Evolutionary conservation across 75 land plant species (phyloP).

Genomic region (Isoetes taiwanensis): DNA sequence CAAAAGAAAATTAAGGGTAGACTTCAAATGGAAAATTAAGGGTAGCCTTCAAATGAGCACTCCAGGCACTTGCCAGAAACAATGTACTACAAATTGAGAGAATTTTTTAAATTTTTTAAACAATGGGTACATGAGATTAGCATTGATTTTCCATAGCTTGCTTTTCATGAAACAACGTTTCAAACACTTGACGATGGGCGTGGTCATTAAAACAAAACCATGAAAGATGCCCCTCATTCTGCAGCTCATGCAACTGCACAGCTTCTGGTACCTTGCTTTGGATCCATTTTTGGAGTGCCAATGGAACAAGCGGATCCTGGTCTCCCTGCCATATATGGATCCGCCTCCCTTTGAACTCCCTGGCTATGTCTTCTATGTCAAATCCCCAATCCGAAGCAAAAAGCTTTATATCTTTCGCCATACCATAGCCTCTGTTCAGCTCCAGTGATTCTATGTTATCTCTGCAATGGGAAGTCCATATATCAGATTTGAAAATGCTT

Average conservation of each 20-base stretch:
- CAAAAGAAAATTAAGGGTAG: too few relatives aligned
- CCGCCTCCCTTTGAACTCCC: slow-evolving; percentile 10
- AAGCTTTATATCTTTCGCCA: slow-evolving; percentile 20
- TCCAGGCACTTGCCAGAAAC: too few relatives aligned
- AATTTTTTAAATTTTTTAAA: too few relatives aligned
- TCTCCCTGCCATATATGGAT: slow-evolving; percentile 22
- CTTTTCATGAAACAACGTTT: slow-evolving; percentile 19
- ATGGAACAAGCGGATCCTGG: slow-evolving; percentile 14
- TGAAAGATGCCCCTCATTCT: slow-evolving; percentile 24
- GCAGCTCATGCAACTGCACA: slow-evolving; percentile 18
- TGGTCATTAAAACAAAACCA: slow-evolving; percentile 24
- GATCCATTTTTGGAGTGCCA: slow-evolving; percentile 14
- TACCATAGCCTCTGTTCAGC: slow-evolving; percentile 17
- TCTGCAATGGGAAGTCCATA: neutral
- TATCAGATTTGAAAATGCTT: too few relatives aligned
- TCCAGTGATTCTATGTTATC: slow-evolving; percentile 12
- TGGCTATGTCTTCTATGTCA: slow-evolving; percentile 14
- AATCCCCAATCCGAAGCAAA: slow-evolving; percentile 18
- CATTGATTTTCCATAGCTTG: too few relatives aligned
- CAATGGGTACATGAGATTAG: too few relatives aligned
- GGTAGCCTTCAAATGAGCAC: too few relatives aligned
- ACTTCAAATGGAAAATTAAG: too few relatives aligned
- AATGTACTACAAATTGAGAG: too few relatives aligned
- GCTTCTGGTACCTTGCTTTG: slow-evolving; percentile 16
- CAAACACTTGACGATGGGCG: slow-evolving; percentile 13